phyloP scores from a whole-genome alignment of 1,284 basidiomycete species.

The Omphalotus olearius region DNA sequence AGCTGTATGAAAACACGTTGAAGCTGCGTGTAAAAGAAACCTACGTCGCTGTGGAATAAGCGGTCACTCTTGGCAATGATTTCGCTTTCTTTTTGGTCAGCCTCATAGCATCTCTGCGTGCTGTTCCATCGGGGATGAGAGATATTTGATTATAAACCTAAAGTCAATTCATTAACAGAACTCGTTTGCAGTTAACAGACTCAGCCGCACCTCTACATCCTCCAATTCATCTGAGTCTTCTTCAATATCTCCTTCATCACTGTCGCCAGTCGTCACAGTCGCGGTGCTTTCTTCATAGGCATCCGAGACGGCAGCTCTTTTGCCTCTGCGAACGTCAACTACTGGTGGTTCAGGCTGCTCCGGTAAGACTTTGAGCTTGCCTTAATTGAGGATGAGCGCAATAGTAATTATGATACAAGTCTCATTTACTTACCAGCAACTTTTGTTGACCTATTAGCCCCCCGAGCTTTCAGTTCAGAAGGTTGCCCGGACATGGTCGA shows the following conservation, averaged over 20 bases:
- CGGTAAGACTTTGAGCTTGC: constrained; percentile 91
- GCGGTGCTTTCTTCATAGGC: constrained; percentile 44
- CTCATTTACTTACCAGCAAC: constrained; percentile 38
- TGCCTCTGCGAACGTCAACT: constrained; percentile 23
- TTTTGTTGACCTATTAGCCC: constrained; percentile 85
- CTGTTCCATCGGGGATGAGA: constrained; percentile 91
- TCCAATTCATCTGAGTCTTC: constrained; percentile 56
- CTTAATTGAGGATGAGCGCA: constrained; percentile 16
- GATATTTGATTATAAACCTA: constrained; percentile 89
- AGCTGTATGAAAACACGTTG: constrained; percentile 1
- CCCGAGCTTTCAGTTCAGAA: constrained; percentile 48
- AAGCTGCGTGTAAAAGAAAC: constrained; percentile 20
- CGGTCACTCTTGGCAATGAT: constrained; percentile 90
- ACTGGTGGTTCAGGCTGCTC: constrained; percentile 74
- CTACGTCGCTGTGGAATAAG: constrained; percentile 91
- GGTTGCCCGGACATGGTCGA: background rate
- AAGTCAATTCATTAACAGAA: constrained; percentile 6
- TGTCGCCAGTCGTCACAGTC: constrained; percentile 55
- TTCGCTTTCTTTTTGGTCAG: constrained; percentile 94
- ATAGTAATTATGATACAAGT: background rate
- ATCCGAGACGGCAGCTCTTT: constrained; percentile 20
- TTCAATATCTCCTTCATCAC: constrained; percentile 71
- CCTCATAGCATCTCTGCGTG: constrained; percentile 83
- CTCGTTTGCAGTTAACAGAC: constrained; percentile 2
- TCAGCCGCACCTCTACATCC: constrained; percentile 60